These are phyloP conservation scores for Castanea sativa DNA, from an alignment of 306 rosid species.

Conservation along the genomic window DNA sequence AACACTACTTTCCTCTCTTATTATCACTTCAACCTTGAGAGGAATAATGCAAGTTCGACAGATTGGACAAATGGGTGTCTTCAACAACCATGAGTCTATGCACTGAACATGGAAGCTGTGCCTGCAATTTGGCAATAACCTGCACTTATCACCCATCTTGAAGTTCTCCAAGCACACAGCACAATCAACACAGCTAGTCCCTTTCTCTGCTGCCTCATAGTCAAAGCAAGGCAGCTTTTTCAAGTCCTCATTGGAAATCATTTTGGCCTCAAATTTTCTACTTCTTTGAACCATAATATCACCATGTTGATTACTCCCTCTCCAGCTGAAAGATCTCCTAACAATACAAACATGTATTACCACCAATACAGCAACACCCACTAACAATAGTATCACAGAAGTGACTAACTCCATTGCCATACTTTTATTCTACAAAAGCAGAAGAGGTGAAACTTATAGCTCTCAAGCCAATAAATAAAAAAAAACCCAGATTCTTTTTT, in stretches of 20 bases:
- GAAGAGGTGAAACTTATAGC: not conserved
- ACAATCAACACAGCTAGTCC: slow-evolving; percentile 27
- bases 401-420: slow-evolving; percentile 51
- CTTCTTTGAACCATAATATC: slow-evolving; percentile 14
- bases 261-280: slow-evolving; percentile 5
- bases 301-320: slow-evolving; percentile 17
- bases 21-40: slow-evolving; percentile 12
- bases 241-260: slow-evolving; percentile 39
- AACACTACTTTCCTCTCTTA: slow-evolving; percentile 25
- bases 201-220: slow-evolving; percentile 18
- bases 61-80: slow-evolving; percentile 48
- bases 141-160: slow-evolving; percentile 46
- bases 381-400: slow-evolving; percentile 46
- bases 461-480: not conserved
- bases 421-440: not conserved
- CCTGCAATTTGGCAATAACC: slow-evolving; percentile 42
- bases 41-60: slow-evolving; percentile 35
- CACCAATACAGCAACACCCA: slow-evolving; percentile 60
- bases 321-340: slow-evolving; percentile 23
- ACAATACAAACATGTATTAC: slow-evolving; percentile 48
- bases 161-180: slow-evolving; percentile 49
- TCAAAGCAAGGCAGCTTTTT: slow-evolving; percentile 50
- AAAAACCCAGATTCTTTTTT: not conserved
- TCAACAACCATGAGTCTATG: slow-evolving; percentile 43
- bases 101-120: slow-evolving; percentile 50